Conservation (phyloP, 306 rosid genomes). For the Chamaecrista fasciculata region DNA sequence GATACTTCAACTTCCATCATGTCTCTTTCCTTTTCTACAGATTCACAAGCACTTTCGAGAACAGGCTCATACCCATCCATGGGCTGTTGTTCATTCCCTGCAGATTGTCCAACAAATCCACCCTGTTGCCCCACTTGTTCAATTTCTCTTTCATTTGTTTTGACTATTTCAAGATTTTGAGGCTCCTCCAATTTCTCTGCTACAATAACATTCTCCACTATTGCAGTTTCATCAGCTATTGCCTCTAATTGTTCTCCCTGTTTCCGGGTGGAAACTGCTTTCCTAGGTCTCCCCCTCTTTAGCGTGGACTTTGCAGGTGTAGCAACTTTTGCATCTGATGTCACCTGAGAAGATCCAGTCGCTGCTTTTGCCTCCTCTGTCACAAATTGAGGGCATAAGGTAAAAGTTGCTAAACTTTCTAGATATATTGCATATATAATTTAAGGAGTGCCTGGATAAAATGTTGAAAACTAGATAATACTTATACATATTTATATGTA, state of each 20-base stretch:
- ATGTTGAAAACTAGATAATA: constrained; percentile 9
- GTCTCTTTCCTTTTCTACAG: constrained; percentile 20
- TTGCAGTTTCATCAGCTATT: constrained; percentile 34
- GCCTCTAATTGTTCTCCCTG: constrained; percentile 33
- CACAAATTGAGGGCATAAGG: not conserved
- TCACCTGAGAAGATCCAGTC: constrained; percentile 27
- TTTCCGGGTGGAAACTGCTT: constrained; percentile 27
- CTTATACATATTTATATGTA: too few species aligned
- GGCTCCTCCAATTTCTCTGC: constrained; percentile 38
- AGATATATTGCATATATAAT: not conserved
- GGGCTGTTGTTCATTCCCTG: constrained; percentile 32
- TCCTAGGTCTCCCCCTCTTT: constrained; percentile 40
- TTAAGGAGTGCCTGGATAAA: not conserved
- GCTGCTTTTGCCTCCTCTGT: constrained; percentile 35
- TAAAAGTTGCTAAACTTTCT: not conserved
- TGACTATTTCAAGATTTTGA: constrained; percentile 31
- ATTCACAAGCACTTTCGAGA: constrained; percentile 33
- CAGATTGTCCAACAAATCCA: constrained; percentile 30
- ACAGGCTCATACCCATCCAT: constrained; percentile 37
- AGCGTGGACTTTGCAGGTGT: constrained; percentile 28
- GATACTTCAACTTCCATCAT: constrained; percentile 20
- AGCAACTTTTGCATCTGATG: constrained; percentile 23
- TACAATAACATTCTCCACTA: constrained; percentile 1
- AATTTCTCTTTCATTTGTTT: constrained; percentile 24
- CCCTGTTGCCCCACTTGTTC: constrained; percentile 20